Evolutionary conservation across 768 basidiomycete species (phyloP), one percentile per base, ranked within the genome.

Genomic region (Hortiboletus flavorubellus): DNA sequence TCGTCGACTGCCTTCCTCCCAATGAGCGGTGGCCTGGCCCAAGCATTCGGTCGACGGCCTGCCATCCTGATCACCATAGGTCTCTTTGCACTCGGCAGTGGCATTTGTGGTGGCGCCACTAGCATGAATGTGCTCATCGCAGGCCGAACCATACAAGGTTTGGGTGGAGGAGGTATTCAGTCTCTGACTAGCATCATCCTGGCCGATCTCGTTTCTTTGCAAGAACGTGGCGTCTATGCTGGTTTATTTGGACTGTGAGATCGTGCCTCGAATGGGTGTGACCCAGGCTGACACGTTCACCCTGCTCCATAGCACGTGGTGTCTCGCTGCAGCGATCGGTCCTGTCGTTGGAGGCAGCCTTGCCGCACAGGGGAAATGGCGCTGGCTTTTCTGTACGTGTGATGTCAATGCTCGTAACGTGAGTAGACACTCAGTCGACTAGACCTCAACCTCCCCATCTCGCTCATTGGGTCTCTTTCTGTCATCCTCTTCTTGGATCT

Each of bases 301-400:
- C 12, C 5, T 10, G 31, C 16, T 23, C 29, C 26, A 33, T 49
- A 71, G 72, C 12, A 62, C 63, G 3, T 76, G 73, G 72, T 66
- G 67, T 45, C 45, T 76, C 11, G 73, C 73, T 3, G 51, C 64
- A 9, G 63, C 60, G 2, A 54, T 72, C 6, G 73, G 71, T 3
- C 75, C 76, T 9, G 54, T 74, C 1, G 58, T 76, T 7, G 73
- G 70, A 8, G 75, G 75, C 0, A 68, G 67, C 42, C 62, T 77
- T 11, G 69, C 73, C 15, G 59, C 66, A 14, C 55, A 47, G 7
- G 72, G 70, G 2, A 55, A 63, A 29, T 78, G 76, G 76, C 59
- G 76, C 46, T 77, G 77, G 75, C 61, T 78, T 38, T 78, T 78
- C 63, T 78, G 76, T 77, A 31, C 34, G 64, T 51, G 1, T 40